A percentile compares a stretch with the other conserved stretches of the same genome.
These are phyloP conservation scores for Helianthus annuus DNA, from an alignment of 129 eudicot genomes.

Conservation along the genomic window DNA sequence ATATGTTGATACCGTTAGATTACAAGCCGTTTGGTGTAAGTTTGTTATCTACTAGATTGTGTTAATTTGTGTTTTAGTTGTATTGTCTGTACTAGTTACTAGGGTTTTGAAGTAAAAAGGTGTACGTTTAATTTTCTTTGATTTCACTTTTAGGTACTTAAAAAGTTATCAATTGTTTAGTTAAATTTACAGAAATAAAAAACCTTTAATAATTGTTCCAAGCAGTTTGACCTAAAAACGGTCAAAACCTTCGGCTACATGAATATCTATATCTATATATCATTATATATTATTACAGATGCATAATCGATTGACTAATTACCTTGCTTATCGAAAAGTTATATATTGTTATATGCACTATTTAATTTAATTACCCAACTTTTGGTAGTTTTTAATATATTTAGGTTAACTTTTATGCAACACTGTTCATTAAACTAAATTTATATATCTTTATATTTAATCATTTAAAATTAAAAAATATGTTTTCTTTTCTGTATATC, in stretches of 20 bases:
- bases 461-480: neutral
- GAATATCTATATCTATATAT: too few species aligned
- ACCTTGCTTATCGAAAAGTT: neutral
- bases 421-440: neutral
- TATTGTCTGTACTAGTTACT: neutral
- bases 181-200: too few species aligned
- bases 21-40: neutral
- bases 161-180: too few species aligned
- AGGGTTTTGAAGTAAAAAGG: too few species aligned
- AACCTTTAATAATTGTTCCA: too few species aligned
- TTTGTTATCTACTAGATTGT: neutral
- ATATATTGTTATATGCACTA: neutral
- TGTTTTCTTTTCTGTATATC: neutral
- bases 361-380: neutral
- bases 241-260: too few species aligned
- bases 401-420: neutral
- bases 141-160: too few species aligned
- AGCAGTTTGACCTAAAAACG: too few species aligned
- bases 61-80: constrained; percentile 5
- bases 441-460: neutral
- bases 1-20: too few species aligned
- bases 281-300: neutral
- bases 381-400: neutral
- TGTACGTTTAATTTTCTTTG: too few species aligned
- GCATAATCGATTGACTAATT: neutral